Evolutionary conservation across 2,329 filamentous ascomycete genomes (phyloP), one percentile per base, ranked within the genome.

Genomic region (Pestalotiopsis fici): DNA sequence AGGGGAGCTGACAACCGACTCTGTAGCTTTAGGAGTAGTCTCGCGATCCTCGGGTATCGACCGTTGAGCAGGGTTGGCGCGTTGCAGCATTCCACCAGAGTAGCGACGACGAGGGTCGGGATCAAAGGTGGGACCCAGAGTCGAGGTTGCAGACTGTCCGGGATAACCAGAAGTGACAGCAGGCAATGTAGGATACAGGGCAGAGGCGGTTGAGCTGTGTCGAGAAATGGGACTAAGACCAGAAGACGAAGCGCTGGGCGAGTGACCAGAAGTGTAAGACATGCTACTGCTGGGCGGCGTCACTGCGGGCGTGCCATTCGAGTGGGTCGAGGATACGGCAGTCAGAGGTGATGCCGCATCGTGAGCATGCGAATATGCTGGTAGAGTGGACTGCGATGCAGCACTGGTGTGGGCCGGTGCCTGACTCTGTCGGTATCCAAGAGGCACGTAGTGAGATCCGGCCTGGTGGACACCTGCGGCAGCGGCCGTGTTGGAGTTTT

Each of bases 401-500:
- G 69, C 70, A 59, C 57, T 82, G 74, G 71, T 77, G 67, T 73
- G 78, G 65, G 73, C 82, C 60, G 68, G 78, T 28, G 87, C 88
- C 39, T 86, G 85, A 73, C 85, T 88, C 75, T 86, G 83, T 70
- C 89, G 87, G 79, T 87, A 84, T 71, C 85, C 86, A 65, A 87
- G 83, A 43, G 85, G 76, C 27, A 77, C 77, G 74, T 92, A 90
- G 76, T 94, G 91, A 18, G 88, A 83, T 68, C 90, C 90, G 63
- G 92, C 89, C 70, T 94, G 89, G 73, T 93, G 92, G 67, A 97
- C 88, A 67, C 93, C 92, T 56, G 92, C 91, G 13, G 90, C 89
- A 2, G 93, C 93, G 37, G 94, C 91, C 63, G 94, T 91, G 74
- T 90, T 93, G 66, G 94, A 91, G 78, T 91, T 97, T 82, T 98